Percentiles rank a stretch among this genome's conserved stretches.
Conservation (phyloP, 129 eudicot species). For the Helianthus tuberosus region DNA sequence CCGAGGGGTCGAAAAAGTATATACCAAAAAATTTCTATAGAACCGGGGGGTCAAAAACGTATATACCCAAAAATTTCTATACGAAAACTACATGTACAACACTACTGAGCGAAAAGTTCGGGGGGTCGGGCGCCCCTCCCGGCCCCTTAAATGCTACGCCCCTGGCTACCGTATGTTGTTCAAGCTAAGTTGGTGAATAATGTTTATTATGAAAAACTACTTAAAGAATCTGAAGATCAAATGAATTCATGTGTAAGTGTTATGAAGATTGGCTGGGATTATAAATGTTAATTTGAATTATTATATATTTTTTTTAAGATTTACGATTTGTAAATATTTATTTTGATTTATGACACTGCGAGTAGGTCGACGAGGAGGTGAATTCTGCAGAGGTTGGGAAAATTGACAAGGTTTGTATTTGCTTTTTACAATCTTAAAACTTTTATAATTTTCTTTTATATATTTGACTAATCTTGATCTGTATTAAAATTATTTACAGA, state of each 20-base stretch:
- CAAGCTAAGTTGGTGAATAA: constrained; percentile 48
- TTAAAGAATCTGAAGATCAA: constrained; percentile 42
- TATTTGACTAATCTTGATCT: background rate
- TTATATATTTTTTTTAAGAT: background rate
- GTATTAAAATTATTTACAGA: constrained; percentile 15
- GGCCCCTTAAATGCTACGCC: too few species aligned
- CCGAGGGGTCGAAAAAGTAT: too few species aligned
- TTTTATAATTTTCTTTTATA: background rate
- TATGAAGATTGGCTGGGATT: background rate
- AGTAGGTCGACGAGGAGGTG: constrained; percentile 66
- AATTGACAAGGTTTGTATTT: constrained; percentile 47
- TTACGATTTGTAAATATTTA: background rate
- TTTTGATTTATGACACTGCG: constrained; percentile 15
- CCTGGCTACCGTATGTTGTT: constrained; percentile 34
- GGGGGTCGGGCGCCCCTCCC: too few species aligned
- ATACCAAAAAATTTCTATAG: too few species aligned
- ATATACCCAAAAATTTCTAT: too few species aligned
- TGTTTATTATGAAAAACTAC: constrained; percentile 42
- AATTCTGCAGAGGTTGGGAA: constrained; percentile 66
- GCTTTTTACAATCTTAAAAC: background rate
- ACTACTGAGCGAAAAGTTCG: too few species aligned
- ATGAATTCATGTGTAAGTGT: constrained; percentile 28
- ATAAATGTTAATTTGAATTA: background rate
- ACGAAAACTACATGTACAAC: too few species aligned
- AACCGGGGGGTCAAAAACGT: too few species aligned